Percentiles rank a stretch among this genome's conserved stretches.
phyloP scores from a whole-genome alignment of 1,139 yeast genomes.

The Geotrichum fermentans region DNA sequence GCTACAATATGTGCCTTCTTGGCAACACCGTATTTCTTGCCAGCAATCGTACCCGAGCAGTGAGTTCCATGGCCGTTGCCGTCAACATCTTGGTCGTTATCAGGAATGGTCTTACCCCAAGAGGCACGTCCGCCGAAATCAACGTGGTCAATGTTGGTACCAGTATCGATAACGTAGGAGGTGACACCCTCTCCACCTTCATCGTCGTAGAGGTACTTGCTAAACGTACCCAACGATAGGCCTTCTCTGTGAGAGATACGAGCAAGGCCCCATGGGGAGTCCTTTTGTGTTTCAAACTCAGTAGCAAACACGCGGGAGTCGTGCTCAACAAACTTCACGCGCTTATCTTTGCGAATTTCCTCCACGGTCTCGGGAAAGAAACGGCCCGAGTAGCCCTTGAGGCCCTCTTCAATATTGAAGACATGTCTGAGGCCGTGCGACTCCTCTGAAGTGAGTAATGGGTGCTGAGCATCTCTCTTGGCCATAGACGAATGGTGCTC shows the following conservation, averaged over 20 bases:
- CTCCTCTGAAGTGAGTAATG: conserved; percentile 42
- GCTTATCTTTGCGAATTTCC: conserved; percentile 36
- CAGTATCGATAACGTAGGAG: conserved; percentile 83
- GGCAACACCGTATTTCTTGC: conserved; percentile 57
- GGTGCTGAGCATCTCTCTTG: conserved; percentile 31
- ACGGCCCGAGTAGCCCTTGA: conserved; percentile 51
- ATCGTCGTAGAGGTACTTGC: conserved; percentile 73
- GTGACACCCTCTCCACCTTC: conserved; percentile 88
- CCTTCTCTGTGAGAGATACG: conserved; percentile 79
- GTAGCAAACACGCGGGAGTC: conserved; percentile 70
- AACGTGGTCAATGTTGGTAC: conserved; percentile 68
- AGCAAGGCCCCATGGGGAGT: conserved; percentile 96
- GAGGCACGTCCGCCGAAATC: conserved; percentile 86
- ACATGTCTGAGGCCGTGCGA: conserved; percentile 56
- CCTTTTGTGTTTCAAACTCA: conserved; percentile 64
- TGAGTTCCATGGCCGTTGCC: conserved; percentile 87
- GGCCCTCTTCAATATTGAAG: conserved; percentile 51
- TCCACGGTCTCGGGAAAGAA: conserved; percentile 69
- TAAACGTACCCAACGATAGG: conserved; percentile 55
- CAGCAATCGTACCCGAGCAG: conserved; percentile 58
- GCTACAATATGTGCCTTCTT: conserved; percentile 60
- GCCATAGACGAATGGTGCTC: conserved; percentile 17
- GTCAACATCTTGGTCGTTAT: conserved; percentile 75
- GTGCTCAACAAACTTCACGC: conserved; percentile 67
- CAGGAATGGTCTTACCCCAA: conserved; percentile 91